A percentile compares a stretch with the other conserved stretches of the same genome.
These are phyloP conservation scores for Barnettozyma vustinii DNA, from an alignment of 805 yeast species.

Conservation along the genomic window DNA sequence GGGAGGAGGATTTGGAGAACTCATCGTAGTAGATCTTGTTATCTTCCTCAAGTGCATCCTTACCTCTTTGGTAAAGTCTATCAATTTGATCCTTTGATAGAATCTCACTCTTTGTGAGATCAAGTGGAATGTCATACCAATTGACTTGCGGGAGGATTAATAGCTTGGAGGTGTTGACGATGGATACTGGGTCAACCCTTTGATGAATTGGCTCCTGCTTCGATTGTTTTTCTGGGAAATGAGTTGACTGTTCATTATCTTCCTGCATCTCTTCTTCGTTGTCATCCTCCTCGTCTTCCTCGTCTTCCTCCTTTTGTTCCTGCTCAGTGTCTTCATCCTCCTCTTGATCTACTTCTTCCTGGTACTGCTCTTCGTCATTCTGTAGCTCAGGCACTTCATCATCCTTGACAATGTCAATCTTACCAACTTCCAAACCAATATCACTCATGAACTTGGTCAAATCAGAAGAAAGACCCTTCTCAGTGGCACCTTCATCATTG, in stretches of 20 bases:
- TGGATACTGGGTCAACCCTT: constrained; percentile 28
- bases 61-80: constrained; percentile 59
- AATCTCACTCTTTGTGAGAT: constrained; percentile 21
- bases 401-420: constrained; percentile 28
- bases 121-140: constrained; percentile 67
- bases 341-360: constrained; percentile 29
- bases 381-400: constrained; percentile 37
- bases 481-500: constrained; percentile 27
- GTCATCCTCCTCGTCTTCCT: constrained; percentile 20
- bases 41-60: constrained; percentile 60
- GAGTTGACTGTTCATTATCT: constrained; percentile 14
- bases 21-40: constrained; percentile 67
- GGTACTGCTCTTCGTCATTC: constrained; percentile 31
- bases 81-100: constrained; percentile 50
- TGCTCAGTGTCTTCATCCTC: constrained; percentile 24
- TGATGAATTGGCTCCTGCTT: constrained; percentile 22
- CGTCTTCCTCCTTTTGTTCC: constrained; percentile 26
- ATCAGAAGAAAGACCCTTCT: constrained; percentile 45
- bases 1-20: constrained; percentile 70
- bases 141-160: constrained; percentile 57
- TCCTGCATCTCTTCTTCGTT: constrained; percentile 13
- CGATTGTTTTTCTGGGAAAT: constrained; percentile 10
- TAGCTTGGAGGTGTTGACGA: constrained; percentile 53
- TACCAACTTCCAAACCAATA: constrained; percentile 51
- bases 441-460: constrained; percentile 57